phyloP scores from a whole-genome alignment of 1,139 yeast genomes.

The Sugiyamaella sp. region DNA sequence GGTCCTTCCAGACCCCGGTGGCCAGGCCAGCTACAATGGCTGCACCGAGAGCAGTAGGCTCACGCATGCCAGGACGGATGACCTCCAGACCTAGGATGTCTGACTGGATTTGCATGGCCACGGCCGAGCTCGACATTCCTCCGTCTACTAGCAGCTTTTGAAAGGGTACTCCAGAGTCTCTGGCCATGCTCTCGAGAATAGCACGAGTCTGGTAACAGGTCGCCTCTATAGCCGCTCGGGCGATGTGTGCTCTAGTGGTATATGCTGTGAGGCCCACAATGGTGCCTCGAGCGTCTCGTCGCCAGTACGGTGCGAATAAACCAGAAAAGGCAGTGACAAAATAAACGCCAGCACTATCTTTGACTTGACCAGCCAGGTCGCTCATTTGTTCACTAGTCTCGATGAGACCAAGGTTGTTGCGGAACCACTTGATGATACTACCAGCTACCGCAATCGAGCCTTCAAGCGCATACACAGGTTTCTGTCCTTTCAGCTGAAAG shows the following conservation, averaged over 20 bases:
- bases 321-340: constrained; percentile 97
- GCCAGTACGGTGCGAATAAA: constrained; percentile 96
- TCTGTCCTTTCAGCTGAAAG: constrained; percentile 77
- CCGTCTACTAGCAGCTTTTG: constrained; percentile 76
- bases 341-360: constrained; percentile 86
- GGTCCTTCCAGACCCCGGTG: constrained; percentile 72
- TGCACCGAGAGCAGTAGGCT: constrained; percentile 95
- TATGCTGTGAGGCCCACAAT: constrained; percentile 91
- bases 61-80: constrained; percentile 77
- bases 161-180: constrained; percentile 66
- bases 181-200: constrained; percentile 85
- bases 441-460: constrained; percentile 98
- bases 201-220: constrained; percentile 94
- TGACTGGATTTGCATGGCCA: constrained; percentile 92
- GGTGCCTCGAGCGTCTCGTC: constrained; percentile 88
- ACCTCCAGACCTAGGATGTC: constrained; percentile 86
- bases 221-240: constrained; percentile 93
- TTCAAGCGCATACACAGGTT: constrained; percentile 88
- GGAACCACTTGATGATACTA: constrained; percentile 89
- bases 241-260: constrained; percentile 84
- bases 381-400: constrained; percentile 86
- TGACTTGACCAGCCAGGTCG: constrained; percentile 81
- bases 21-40: constrained; percentile 95
- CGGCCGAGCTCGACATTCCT: constrained; percentile 91
- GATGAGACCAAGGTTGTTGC: constrained; percentile 85